Percentiles rank a stretch among this genome's conserved stretches.
phyloP scores from a whole-genome alignment of 2,329 filamentous ascomycete genomes.

The Diaporthe vexans region DNA sequence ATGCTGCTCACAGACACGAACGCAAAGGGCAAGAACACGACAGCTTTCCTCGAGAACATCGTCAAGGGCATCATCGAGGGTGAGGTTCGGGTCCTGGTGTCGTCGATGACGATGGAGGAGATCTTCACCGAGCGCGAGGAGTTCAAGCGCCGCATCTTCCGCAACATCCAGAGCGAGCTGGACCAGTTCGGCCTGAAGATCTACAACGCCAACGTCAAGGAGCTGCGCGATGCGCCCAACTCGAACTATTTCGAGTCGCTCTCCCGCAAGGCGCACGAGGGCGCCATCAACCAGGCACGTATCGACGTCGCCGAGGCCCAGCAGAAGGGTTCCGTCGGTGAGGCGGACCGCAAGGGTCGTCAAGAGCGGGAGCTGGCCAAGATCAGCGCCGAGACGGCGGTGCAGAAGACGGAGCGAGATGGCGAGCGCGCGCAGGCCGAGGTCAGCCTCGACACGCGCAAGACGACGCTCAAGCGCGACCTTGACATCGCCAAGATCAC shows the following conservation, averaged over 20 bases:
- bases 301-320: conserved; percentile 77
- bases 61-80: conserved; percentile 93
- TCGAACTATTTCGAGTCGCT: conserved; percentile 88
- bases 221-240: conserved; percentile 85
- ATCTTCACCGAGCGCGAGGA: conserved; percentile 62
- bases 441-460: conserved; percentile 79
- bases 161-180: conserved; percentile 83
- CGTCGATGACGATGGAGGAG: conserved; percentile 93
- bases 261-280: conserved; percentile 86
- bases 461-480: conserved; percentile 80
- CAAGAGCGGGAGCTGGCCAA: conserved; percentile 90
- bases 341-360: conserved; percentile 82
- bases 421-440: conserved; percentile 85
- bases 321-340: conserved; percentile 78
- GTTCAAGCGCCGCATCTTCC: conserved; percentile 76
- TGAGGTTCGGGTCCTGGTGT: conserved; percentile 86
- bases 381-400: conserved; percentile 88
- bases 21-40: conserved; percentile 54
- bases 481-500: conserved; percentile 83
- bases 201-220: conserved; percentile 83
- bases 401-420: conserved; percentile 73
- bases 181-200: conserved; percentile 85
- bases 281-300: conserved; percentile 83
- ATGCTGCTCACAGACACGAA: conserved; percentile 78
- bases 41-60: conserved; percentile 82